Percentiles rank a stretch among this genome's conserved stretches.
These are phyloP conservation scores for Coprinopsis cinerea DNA, from an alignment of 768 basidiomycete species.

Conservation along the genomic window DNA sequence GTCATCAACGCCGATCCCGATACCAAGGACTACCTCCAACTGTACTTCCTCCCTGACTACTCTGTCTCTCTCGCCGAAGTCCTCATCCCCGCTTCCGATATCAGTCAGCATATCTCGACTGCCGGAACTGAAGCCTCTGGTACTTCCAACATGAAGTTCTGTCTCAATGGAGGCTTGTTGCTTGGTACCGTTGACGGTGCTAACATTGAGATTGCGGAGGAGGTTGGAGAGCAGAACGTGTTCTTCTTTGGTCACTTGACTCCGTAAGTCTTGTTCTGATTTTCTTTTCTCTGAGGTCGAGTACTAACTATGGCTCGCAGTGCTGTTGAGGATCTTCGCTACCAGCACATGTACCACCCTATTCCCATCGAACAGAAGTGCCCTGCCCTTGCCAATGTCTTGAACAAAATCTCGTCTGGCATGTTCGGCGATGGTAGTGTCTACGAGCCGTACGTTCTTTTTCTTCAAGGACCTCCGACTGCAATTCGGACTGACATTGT, in stretches of 20 bases:
- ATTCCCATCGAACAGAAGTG: slow-evolving; percentile 78
- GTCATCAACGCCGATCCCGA: slow-evolving; percentile 83
- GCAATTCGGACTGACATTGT: slow-evolving; percentile 16
- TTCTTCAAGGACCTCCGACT: neutral
- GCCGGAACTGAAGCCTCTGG: slow-evolving; percentile 90
- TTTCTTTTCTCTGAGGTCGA: too few species aligned
- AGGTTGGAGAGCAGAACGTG: slow-evolving; percentile 87
- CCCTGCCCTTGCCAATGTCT: slow-evolving; percentile 71
- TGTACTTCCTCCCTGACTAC: slow-evolving; percentile 97
- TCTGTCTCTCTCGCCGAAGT: slow-evolving; percentile 79
- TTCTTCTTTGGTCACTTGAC: slow-evolving; percentile 92
- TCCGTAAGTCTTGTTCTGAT: slow-evolving; percentile 32
- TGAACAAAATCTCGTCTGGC: slow-evolving; percentile 71
- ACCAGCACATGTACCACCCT: slow-evolving; percentile 81
- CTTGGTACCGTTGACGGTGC: slow-evolving; percentile 93
- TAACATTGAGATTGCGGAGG: slow-evolving; percentile 95
- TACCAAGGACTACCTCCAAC: slow-evolving; percentile 76
- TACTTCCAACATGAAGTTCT: slow-evolving; percentile 87
- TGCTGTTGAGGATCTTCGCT: slow-evolving; percentile 80
- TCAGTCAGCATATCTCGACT: slow-evolving; percentile 95
- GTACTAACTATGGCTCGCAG: too few species aligned
- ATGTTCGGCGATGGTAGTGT: slow-evolving; percentile 72
- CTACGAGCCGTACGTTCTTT: slow-evolving; percentile 74
- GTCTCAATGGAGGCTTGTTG: slow-evolving; percentile 84
- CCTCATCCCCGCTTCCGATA: slow-evolving; percentile 87